Evolutionary conservation across 441 rosid species (phyloP).

Genomic region (Mallotus repandus): DNA sequence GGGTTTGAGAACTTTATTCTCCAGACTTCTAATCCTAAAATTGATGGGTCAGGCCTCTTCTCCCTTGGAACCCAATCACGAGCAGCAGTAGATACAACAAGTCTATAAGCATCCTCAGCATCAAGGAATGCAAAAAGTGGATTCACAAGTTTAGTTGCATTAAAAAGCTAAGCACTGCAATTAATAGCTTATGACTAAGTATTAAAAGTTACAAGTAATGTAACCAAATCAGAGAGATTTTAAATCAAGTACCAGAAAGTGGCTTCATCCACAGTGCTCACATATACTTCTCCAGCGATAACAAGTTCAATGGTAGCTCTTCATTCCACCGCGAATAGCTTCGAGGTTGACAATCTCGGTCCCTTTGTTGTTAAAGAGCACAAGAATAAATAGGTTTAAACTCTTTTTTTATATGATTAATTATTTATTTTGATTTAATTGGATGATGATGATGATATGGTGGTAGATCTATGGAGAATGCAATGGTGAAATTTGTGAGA

Average conservation of each 20-base stretch:
- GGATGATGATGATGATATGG: too few relatives aligned
- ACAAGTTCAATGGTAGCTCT: conserved; percentile 73
- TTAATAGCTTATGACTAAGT: conserved; percentile 12
- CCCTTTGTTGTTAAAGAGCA: too few relatives aligned
- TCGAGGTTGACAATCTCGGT: too few relatives aligned
- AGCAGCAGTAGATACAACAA: conserved; percentile 87
- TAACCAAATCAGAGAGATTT: not conserved
- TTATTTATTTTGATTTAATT: too few relatives aligned
- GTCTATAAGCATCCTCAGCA: conserved; percentile 84
- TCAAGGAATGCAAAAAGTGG: conserved; percentile 92
- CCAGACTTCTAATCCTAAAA: conserved; percentile 89
- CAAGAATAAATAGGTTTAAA: too few relatives aligned
- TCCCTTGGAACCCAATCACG: conserved; percentile 99
- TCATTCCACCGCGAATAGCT: too few relatives aligned
- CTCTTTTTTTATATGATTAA: too few relatives aligned
- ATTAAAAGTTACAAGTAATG: not conserved
- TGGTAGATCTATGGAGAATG: too few relatives aligned
- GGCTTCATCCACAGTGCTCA: conserved; percentile 93
- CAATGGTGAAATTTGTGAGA: too few relatives aligned
- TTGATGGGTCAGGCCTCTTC: conserved; percentile 75
- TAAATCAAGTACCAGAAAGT: conserved; percentile 71
- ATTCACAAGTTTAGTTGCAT: conserved; percentile 87
- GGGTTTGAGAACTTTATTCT: conserved; percentile 98
- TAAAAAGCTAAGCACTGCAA: conserved; percentile 92
- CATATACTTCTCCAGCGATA: conserved; percentile 94